Base-by-base conservation (phyloP, 371 early-diverging fungal species). In the Rhizopus microsporus region DNA sequence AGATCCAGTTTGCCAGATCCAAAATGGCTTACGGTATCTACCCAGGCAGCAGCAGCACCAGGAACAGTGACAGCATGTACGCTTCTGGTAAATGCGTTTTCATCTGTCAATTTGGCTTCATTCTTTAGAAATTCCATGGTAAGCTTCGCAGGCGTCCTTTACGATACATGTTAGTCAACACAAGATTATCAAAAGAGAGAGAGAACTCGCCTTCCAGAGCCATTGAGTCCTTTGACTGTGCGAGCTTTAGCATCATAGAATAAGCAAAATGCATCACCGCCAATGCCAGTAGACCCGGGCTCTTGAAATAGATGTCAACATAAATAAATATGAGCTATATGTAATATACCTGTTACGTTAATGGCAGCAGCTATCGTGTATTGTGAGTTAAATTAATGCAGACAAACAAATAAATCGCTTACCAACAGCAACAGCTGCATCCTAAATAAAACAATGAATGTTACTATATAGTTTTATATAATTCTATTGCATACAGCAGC, bases 251-350 rank as follows among this genome's bases (percentile, higher is more conserved):
- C 84, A 59, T 86, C 80, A 68, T 88, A 92, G 62, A 85, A 90
- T 12, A 96, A 77, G 59, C 91, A 86, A 69, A 96, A 96, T 40
- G 86, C 88, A 65, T 95, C 97, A 39, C 97, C 97, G 42, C 97
- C 97, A 56, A 95, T 86, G 8, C 97, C 97, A 13, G 94, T 93
- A 0, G 91, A 90, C 37, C 84, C 78, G 7, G 96, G 93, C 71
- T 95, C 92, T 82, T 37, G 4, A 4, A 16, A 33, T 13, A 5
- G 5, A 37, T 2, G 6, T 35, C 0, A 51, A 48, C 49, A 15
- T 47, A 49, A 45, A 37, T 39, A 23, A 13, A n/a, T 34, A 37
- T 38, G 32, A 38, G 29, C 46, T 4, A 13, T 42, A 51, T 29
- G 32, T n/a, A 40, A 29, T 48, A 59, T 66, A 75, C 83, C 88